Conservation (phyloP, 805 yeast species). For the Metschnikowia rubicola region DNA sequence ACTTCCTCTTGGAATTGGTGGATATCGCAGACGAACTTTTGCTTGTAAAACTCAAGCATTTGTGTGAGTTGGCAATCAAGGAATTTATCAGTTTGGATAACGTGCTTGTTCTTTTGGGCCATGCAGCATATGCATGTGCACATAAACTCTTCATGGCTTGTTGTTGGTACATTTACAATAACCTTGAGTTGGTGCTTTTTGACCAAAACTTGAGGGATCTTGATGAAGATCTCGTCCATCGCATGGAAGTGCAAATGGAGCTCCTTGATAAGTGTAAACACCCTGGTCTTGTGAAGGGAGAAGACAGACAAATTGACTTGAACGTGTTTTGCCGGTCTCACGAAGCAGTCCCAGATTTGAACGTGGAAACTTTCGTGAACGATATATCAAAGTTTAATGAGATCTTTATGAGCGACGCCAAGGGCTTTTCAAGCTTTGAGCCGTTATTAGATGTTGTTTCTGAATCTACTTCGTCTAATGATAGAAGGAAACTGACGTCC, state of each 20-base stretch:
- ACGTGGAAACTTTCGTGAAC: constrained; percentile 18
- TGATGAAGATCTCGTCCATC: constrained; percentile 23
- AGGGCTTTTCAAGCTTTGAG: constrained; percentile 31
- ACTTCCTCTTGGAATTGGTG: constrained; percentile 53
- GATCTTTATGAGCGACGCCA: constrained; percentile 31
- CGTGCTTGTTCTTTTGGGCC: constrained; percentile 51
- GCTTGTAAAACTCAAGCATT: constrained; percentile 53
- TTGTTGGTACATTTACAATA: constrained; percentile 63
- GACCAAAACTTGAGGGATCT: constrained; percentile 34
- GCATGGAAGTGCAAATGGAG: constrained; percentile 27
- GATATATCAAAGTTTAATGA: constrained; percentile 25
- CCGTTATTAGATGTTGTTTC: constrained; percentile 34
- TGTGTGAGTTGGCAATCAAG: constrained; percentile 58
- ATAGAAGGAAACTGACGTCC: constrained; percentile 21
- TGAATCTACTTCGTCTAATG: constrained; percentile 15
- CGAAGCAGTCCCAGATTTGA: neutral
- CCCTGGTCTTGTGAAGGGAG: constrained; percentile 19
- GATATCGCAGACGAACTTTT: constrained; percentile 62
- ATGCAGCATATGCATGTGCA: constrained; percentile 52
- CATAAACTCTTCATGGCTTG: constrained; percentile 56
- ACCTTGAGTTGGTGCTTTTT: constrained; percentile 58
- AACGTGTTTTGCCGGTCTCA: neutral
- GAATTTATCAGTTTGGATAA: constrained; percentile 58
- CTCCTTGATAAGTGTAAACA: constrained; percentile 28
- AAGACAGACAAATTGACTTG: constrained; percentile 18